phyloP scores from a whole-genome alignment of 1,284 basidiomycete species.

The Ceratobasidium sp. region DNA sequence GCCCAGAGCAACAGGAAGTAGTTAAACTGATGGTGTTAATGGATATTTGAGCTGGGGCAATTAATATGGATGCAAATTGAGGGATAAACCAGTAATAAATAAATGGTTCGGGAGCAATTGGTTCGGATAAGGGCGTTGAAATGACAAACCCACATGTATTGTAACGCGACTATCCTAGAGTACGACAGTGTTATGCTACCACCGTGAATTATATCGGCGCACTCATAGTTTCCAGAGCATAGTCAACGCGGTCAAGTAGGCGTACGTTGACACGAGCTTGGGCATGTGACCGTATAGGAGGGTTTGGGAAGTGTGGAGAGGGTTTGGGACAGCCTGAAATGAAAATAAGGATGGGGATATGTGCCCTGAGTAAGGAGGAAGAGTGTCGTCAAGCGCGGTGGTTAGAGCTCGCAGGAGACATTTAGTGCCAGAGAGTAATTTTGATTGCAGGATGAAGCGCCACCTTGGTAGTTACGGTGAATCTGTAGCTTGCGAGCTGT shows the following conservation, averaged over 20 bases:
- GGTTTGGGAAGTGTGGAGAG: too few species aligned
- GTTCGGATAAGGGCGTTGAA: too few species aligned
- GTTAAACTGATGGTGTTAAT: slow-evolving; percentile 54
- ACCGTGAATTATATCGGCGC: too few species aligned
- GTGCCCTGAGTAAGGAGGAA: slow-evolving; percentile 76
- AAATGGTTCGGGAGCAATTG: too few species aligned
- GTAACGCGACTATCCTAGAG: slow-evolving; percentile 83
- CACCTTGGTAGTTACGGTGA: slow-evolving; percentile 82
- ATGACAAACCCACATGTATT: slow-evolving; percentile 63
- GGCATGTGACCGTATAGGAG: too few species aligned
- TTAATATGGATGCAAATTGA: too few species aligned
- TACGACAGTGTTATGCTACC: slow-evolving; percentile 74
- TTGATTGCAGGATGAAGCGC: slow-evolving; percentile 74
- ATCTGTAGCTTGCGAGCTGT: too few species aligned
- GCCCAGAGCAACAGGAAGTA: too few species aligned
- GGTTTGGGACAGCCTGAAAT: slow-evolving; percentile 54
- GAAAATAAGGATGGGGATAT: not conserved
- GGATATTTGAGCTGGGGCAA: not conserved
- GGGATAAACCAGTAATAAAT: too few species aligned
- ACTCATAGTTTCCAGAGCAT: too few species aligned
- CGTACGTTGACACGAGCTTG: too few species aligned
- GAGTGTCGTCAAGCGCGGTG: slow-evolving; percentile 85
- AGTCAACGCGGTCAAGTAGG: too few species aligned
- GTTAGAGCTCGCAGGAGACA: slow-evolving; percentile 86
- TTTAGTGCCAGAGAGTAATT: slow-evolving; percentile 79